Evolutionary conservation across 345 rosid genomes (phyloP).

Genomic region (Turritis glabra): DNA sequence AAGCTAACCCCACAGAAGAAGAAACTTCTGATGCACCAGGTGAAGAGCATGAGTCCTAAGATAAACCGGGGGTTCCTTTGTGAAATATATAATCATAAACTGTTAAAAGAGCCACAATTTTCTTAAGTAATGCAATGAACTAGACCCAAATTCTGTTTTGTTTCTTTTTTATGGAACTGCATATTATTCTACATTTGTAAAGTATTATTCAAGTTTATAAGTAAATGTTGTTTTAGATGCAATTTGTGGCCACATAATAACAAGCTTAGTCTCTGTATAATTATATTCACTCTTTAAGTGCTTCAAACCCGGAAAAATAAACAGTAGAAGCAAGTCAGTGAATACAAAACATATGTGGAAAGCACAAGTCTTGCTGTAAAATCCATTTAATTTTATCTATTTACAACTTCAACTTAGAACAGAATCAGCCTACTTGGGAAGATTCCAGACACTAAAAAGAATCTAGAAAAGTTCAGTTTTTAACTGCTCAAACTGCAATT

Average conservation of each 20-base stretch:
- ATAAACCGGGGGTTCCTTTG: background rate
- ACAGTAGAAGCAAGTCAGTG: too few relatives aligned
- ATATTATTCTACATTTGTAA: background rate
- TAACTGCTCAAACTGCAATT: too few relatives aligned
- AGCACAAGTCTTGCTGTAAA: too few relatives aligned
- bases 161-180: background rate
- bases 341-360: too few relatives aligned
- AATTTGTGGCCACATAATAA: too few relatives aligned
- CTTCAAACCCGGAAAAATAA: too few relatives aligned
- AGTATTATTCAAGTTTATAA: background rate
- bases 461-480: too few relatives aligned
- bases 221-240: constrained; percentile 19
- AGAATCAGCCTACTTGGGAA: too few relatives aligned
- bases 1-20: constrained; percentile 14
- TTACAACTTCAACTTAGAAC: too few relatives aligned
- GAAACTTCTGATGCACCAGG: constrained; percentile 20
- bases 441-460: too few relatives aligned
- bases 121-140: background rate
- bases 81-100: constrained; percentile 3
- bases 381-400: too few relatives aligned
- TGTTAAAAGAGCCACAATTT: background rate
- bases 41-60: constrained; percentile 28
- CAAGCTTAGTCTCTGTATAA: background rate
- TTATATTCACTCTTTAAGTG: too few relatives aligned
- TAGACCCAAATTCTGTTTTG: background rate